These are phyloP conservation scores for Zoysia matrella DNA, from an alignment of 202 grass and related monocot species.

Conservation along the genomic window DNA sequence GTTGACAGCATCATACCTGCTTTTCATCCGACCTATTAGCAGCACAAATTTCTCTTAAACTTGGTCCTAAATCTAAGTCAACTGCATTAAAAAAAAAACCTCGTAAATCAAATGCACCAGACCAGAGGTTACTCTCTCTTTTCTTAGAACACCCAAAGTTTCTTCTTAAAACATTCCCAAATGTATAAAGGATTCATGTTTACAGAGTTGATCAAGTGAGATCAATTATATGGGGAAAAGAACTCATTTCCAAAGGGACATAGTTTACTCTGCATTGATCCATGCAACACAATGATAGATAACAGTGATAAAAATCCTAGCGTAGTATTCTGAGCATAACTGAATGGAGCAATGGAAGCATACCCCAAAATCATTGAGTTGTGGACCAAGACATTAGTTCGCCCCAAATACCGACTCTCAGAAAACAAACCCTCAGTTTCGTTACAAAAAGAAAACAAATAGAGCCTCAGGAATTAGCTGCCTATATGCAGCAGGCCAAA, in stretches of 20 bases:
- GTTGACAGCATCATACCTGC: conserved; percentile 57
- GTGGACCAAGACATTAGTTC: background rate
- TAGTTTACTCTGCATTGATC: background rate
- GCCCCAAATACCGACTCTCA: background rate
- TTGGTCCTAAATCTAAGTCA: conserved; percentile 70
- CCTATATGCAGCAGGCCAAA: background rate
- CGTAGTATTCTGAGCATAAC: background rate
- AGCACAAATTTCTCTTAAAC: conserved; percentile 86
- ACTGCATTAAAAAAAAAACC: conserved; percentile 45
- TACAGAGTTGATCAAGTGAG: background rate
- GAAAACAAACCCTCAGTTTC: background rate
- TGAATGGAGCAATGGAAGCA: background rate
- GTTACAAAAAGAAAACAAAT: background rate
- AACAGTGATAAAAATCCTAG: background rate
- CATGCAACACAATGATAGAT: background rate
- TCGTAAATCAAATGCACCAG: conserved; percentile 14
- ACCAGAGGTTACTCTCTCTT: background rate
- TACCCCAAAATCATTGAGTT: background rate
- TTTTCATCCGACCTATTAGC: conserved; percentile 97
- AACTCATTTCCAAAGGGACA: background rate
- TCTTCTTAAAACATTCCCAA: background rate
- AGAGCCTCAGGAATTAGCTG: background rate
- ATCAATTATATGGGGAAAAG: background rate
- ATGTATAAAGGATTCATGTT: conserved; percentile 5
- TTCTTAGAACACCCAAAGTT: too few species aligned